Base-by-base conservation (phyloP, 768 basidiomycete species). In the Naganishia vaughanmartiniae region DNA sequence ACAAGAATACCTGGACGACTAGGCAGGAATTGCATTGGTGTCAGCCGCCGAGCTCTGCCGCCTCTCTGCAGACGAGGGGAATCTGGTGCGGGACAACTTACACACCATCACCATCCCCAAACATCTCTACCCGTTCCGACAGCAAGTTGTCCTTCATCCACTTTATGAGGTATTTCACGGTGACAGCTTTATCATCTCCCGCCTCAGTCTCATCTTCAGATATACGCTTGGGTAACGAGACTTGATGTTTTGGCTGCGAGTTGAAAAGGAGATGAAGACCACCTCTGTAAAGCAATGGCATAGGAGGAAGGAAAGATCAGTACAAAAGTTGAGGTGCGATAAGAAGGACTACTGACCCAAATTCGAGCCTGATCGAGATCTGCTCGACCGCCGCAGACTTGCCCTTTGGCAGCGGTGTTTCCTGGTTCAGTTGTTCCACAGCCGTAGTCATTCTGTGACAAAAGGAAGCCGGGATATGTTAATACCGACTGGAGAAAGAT, bases 1-100 rank as follows among this genome's bases (percentile, higher is more conserved):
- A 98, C 95, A 3, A 99, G 84, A 45, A 99, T 96, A 0, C 96
- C 96, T 0, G 96, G 96, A 11, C 96, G 93, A 46, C 96, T 95
- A 76, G 30, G 33, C 2, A 42, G 42, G 46, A 19, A 65, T 46
- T 34, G 34, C 51, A 46, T 17, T 28, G 33, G 39, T 19, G 33
- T 42, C 30, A 17, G 24, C 39, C 15, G 31, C 19, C 56, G 17
- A 15, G 48, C 19, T 24, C 19, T 4, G 7, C 12, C 17, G 12
- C n/a, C 48, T 51, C 12, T 24, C 34, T 33, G 33, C 34, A 28
- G 54, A 21, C 46, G 42, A 33, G 42, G 51, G 54, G 19, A 15
- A 57, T 45, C 21, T n/a, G 9, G 31, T 6, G 54, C 63, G 4
- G 14, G 24, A 39, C 24, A 0, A 80, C 84, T 76, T 81, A 96